Conservation (phyloP, 306 rosid genomes). For the Acacia confusa region DNA sequence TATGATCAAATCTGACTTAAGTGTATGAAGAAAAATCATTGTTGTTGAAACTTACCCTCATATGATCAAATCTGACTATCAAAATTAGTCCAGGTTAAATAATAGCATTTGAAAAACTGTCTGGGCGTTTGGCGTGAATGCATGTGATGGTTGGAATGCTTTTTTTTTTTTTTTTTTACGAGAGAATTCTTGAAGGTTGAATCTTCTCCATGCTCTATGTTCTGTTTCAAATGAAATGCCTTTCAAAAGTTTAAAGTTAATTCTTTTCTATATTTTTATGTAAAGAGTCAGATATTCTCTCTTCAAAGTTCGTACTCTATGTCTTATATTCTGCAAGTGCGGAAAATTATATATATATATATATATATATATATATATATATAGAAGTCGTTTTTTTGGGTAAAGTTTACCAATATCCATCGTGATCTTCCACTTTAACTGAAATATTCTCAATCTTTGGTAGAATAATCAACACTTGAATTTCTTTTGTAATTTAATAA, state of each 20-base stretch:
- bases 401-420: neutral
- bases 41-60: neutral
- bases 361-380: too few relatives aligned
- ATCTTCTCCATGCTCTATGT: constrained; percentile 21
- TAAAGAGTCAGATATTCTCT: constrained; percentile 4
- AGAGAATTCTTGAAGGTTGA: constrained; percentile 26
- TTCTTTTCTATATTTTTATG: neutral
- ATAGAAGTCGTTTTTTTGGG: neutral
- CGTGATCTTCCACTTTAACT: neutral
- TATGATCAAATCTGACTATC: neutral
- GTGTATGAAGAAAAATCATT: too few relatives aligned
- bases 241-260: neutral
- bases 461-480: neutral
- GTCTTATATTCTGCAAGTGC: neutral
- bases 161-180: neutral
- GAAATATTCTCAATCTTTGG: neutral
- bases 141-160: neutral
- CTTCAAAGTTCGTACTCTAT: constrained; percentile 11
- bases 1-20: too few relatives aligned
- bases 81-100: too few relatives aligned
- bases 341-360: neutral
- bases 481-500: neutral
- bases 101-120: neutral
- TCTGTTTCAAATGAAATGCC: constrained; percentile 20
- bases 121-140: neutral